These are phyloP conservation scores for Arthrobotrys megalospora DNA, from an alignment of 2,329 filamentous ascomycete genomes.

Conservation along the genomic window DNA sequence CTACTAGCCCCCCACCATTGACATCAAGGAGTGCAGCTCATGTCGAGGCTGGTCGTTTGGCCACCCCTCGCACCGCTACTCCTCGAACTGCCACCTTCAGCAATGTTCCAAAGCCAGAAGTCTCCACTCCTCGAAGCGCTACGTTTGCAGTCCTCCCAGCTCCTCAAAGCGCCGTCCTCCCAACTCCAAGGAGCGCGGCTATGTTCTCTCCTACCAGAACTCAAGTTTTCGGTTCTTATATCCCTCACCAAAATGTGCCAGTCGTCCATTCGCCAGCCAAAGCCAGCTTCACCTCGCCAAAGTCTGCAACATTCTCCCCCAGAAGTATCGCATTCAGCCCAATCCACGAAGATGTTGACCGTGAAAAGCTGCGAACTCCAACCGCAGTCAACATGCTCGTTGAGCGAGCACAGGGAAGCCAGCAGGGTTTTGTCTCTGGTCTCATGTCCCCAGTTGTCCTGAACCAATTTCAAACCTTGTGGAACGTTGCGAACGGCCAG, in stretches of 20 bases:
- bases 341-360: conserved; percentile 61
- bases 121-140: conserved; percentile 53
- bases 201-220: conserved; percentile 57
- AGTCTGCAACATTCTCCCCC: conserved; percentile 57
- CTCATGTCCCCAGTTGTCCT: conserved; percentile 56
- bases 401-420: conserved; percentile 56
- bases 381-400: conserved; percentile 61
- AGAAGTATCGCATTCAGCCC: conserved; percentile 59
- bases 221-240: conserved; percentile 46
- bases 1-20: conserved; percentile 57
- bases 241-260: conserved; percentile 55
- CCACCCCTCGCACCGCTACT: conserved; percentile 57
- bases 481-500: conserved; percentile 60
- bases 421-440: conserved; percentile 57
- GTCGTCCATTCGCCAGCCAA: conserved; percentile 48
- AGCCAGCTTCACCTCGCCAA: conserved; percentile 53
- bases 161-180: conserved; percentile 25
- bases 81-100: conserved; percentile 55
- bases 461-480: conserved; percentile 56
- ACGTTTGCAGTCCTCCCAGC: conserved; percentile 53
- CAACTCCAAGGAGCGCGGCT: conserved; percentile 55
- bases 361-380: conserved; percentile 55
- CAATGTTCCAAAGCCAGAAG: conserved; percentile 53
- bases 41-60: conserved; percentile 58
- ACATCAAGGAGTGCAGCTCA: conserved; percentile 56